Percentiles rank a stretch among this genome's conserved stretches.
Conservation (phyloP, 768 basidiomycete species). For the Antrodiella citrinella region DNA sequence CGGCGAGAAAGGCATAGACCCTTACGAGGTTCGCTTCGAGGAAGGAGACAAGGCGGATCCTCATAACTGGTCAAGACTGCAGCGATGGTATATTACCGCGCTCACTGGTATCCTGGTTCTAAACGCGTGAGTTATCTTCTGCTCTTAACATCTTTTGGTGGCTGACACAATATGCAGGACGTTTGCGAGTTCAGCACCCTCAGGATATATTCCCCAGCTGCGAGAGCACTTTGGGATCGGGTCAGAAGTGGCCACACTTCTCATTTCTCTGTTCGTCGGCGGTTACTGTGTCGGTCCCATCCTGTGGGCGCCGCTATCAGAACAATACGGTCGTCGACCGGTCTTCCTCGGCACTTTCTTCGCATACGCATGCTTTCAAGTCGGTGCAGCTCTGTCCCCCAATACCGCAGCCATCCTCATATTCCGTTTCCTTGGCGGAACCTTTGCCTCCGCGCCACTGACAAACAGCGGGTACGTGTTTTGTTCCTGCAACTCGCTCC, state of each 20-base stretch:
- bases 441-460: constrained; percentile 60
- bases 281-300: constrained; percentile 60
- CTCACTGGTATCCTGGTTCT: constrained; percentile 17
- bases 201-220: constrained; percentile 39
- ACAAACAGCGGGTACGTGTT: constrained; percentile 57
- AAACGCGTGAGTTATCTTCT: constrained; percentile 26
- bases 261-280: constrained; percentile 56
- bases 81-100: constrained; percentile 21
- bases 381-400: constrained; percentile 51
- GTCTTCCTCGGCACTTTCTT: constrained; percentile 31
- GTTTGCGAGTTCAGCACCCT: constrained; percentile 56
- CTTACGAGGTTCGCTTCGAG: constrained; percentile 18
- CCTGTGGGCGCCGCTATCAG: constrained; percentile 49
- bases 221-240: constrained; percentile 41
- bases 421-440: constrained; percentile 64
- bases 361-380: constrained; percentile 53
- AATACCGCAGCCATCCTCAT: constrained; percentile 59
- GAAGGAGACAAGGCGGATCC: constrained; percentile 17
- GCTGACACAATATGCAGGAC: constrained; percentile 36
- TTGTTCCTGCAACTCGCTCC: not conserved
- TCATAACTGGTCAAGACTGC: constrained; percentile 16
- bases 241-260: constrained; percentile 43
- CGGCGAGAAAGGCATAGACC: constrained; percentile 19
- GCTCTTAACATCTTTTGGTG: not conserved
- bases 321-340: constrained; percentile 22